phyloP scores from a whole-genome alignment of 345 rosid genomes.

The Melaleuca alternifolia region DNA sequence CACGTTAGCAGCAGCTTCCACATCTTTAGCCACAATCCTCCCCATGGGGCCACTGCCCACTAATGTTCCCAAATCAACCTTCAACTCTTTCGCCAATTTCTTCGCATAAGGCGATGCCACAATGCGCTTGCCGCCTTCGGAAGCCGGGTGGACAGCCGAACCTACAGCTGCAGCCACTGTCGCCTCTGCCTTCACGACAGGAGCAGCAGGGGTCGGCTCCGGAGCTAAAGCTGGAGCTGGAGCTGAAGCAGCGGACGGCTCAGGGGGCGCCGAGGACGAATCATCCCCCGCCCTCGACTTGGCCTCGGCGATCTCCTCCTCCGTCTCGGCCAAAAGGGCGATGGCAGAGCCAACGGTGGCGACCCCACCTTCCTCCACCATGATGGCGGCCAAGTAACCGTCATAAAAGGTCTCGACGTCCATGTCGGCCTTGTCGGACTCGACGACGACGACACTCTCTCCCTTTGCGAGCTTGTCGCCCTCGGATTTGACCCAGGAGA shows the following conservation, averaged over 20 bases:
- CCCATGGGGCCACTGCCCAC: constrained; percentile 86
- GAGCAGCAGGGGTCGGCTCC: not conserved
- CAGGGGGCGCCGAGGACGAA: constrained; percentile 7
- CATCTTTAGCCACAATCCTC: constrained; percentile 94
- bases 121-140: constrained; percentile 76
- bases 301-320: constrained; percentile 70
- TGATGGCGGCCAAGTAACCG: constrained; percentile 81
- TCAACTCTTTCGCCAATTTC: constrained; percentile 80
- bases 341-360: constrained; percentile 95
- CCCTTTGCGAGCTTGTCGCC: constrained; percentile 87
- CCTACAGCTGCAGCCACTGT: constrained; percentile 7
- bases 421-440: constrained; percentile 98
- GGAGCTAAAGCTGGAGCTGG: not conserved
- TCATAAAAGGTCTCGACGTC: constrained; percentile 95
- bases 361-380: constrained; percentile 92
- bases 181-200: not conserved
- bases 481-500: constrained; percentile 86
- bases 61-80: constrained; percentile 53
- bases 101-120: constrained; percentile 90
- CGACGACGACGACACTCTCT: constrained; percentile 91
- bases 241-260: not conserved
- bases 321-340: constrained; percentile 73
- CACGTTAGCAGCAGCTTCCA: constrained; percentile 42
- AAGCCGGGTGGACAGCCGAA: constrained; percentile 58
- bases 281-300: constrained; percentile 43